These are phyloP conservation scores for Aspergillus caelatus DNA, from an alignment of 2,329 filamentous ascomycete species.

Conservation along the genomic window DNA sequence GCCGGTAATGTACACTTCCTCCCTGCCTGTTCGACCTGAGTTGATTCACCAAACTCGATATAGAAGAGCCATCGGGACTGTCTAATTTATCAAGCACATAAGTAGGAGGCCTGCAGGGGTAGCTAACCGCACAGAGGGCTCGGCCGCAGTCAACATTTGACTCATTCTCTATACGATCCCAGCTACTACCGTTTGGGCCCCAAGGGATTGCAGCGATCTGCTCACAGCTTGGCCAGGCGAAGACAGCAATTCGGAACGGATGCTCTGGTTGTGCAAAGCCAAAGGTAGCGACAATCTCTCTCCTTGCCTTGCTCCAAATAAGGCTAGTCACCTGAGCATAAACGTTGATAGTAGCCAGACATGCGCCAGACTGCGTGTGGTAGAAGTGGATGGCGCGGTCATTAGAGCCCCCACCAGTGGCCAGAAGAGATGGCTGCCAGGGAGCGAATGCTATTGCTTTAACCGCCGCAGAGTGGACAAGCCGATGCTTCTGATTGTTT, in stretches of 20 bases:
- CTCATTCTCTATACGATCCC: slow-evolving; percentile 29
- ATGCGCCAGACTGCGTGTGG: slow-evolving; percentile 79
- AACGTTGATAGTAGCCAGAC: slow-evolving; percentile 87
- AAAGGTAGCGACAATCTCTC: slow-evolving; percentile 91
- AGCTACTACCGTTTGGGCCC: slow-evolving; percentile 59
- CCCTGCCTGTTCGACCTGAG: slow-evolving; percentile 5
- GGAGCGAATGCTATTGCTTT: slow-evolving; percentile 98
- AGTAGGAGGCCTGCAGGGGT: slow-evolving; percentile 65
- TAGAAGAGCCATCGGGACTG: slow-evolving; percentile 15
- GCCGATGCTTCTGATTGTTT: slow-evolving; percentile 69
- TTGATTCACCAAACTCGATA: slow-evolving; percentile 14
- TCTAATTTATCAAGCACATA: slow-evolving; percentile 17
- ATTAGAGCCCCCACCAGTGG: slow-evolving; percentile 89
- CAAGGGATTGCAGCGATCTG: slow-evolving; percentile 84
- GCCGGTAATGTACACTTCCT: slow-evolving; percentile 11
- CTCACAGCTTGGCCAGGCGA: slow-evolving; percentile 89
- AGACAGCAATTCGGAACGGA: slow-evolving; percentile 84
- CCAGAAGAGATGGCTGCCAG: slow-evolving; percentile 84
- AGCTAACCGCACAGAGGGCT: slow-evolving; percentile 85
- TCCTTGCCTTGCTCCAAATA: slow-evolving; percentile 82
- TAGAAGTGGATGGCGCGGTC: slow-evolving; percentile 97
- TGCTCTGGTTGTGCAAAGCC: slow-evolving; percentile 92
- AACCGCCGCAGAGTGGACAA: slow-evolving; percentile 81
- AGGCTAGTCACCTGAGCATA: slow-evolving; percentile 91
- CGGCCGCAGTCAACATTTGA: slow-evolving; percentile 41